Conservation (phyloP, 768 basidiomycete genomes). For the Crassisporium funariophilum region DNA sequence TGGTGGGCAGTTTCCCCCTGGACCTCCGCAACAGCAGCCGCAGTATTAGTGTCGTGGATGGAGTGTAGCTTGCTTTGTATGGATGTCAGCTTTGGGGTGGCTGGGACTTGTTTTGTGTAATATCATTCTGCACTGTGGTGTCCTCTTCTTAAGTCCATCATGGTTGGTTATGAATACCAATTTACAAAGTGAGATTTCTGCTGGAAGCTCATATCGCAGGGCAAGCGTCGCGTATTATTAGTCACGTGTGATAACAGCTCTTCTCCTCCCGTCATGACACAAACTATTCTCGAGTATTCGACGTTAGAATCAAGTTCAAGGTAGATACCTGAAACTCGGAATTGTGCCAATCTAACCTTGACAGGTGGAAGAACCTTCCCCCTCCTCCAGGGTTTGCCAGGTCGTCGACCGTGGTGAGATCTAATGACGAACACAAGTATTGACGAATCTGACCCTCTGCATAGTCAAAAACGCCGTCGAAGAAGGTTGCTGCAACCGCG, state of each 20-base stretch:
- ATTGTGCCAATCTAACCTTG: neutral
- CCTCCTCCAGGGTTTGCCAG: constrained; percentile 71
- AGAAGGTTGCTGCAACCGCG: constrained; percentile 33
- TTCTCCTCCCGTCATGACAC: constrained; percentile 13
- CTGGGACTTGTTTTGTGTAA: too few species aligned
- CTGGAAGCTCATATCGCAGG: too few species aligned
- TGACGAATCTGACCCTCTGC: constrained; percentile 1
- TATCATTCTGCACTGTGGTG: neutral
- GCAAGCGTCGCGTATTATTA: too few species aligned
- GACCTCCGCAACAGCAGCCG: constrained; percentile 39
- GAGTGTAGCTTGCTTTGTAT: neutral
- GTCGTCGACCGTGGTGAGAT: constrained; percentile 35
- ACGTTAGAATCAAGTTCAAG: constrained; percentile 42
- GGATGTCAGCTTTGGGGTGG: too few species aligned
- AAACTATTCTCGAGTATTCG: constrained; percentile 39
- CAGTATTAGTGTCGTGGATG: constrained; percentile 27
- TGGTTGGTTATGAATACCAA: too few species aligned
- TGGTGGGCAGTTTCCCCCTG: constrained; percentile 47
- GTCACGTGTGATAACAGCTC: constrained; percentile 3
- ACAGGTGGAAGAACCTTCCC: constrained; percentile 64
- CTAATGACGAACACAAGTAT: neutral
- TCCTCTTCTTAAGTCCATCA: neutral
- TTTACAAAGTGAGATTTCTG: too few species aligned
- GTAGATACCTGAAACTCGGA: constrained; percentile 18
- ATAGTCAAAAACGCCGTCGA: constrained; percentile 47